Percentiles rank a stretch among this genome's conserved stretches.
phyloP scores from a whole-genome alignment of 179 eudicot genomes.

The Beta corolliflora region DNA sequence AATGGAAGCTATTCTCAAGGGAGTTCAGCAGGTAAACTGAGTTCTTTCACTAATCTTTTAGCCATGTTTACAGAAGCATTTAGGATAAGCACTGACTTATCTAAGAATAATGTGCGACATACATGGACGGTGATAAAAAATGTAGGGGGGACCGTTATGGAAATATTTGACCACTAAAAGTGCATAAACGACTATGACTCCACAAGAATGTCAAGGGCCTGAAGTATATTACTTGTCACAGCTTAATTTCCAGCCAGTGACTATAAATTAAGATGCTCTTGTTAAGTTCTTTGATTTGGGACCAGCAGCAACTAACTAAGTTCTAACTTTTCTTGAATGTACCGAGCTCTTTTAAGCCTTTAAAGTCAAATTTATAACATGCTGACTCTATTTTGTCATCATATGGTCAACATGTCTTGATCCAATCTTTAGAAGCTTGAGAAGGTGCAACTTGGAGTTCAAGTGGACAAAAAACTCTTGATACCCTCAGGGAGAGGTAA shows the following conservation, averaged over 20 bases:
- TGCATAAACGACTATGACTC: neutral
- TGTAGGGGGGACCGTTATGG: too few relatives aligned
- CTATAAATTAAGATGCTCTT: too few relatives aligned
- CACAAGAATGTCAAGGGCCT: neutral
- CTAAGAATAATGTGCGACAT: neutral
- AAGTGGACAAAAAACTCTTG: slow-evolving; percentile 49
- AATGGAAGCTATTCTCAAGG: slow-evolving; percentile 58
- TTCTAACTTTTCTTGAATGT: neutral
- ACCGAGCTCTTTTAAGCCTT: neutral
- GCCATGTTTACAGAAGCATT: neutral
- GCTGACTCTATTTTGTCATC: neutral
- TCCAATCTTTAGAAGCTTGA: slow-evolving; percentile 48
- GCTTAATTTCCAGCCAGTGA: neutral
- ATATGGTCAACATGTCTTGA: neutral
- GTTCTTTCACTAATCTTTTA: neutral
- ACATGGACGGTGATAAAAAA: neutral
- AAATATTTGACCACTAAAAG: neutral
- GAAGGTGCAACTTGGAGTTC: slow-evolving; percentile 45
- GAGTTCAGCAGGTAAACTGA: slow-evolving; percentile 57
- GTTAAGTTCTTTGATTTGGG: too few relatives aligned
- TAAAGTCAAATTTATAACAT: neutral
- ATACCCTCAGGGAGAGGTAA: slow-evolving; percentile 48
- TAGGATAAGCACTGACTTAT: neutral
- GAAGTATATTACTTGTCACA: neutral
- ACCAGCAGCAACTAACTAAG: too few relatives aligned